These are phyloP conservation scores for Fusarium drepaniforme DNA, from an alignment of 2,329 filamentous ascomycete species.

Conservation along the genomic window DNA sequence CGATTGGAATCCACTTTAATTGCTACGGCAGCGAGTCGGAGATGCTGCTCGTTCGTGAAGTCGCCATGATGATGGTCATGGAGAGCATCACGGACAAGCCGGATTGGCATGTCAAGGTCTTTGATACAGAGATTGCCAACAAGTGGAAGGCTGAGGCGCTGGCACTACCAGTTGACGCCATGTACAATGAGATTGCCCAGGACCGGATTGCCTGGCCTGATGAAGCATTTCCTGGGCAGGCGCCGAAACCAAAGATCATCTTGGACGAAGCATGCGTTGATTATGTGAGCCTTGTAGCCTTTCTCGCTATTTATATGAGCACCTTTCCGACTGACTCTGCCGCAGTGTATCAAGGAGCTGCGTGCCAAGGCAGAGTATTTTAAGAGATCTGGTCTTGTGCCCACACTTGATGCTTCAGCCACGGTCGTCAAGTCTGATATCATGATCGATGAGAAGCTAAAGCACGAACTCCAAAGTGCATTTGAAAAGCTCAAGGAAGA, in stretches of 20 bases:
- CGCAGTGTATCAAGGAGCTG: neutral
- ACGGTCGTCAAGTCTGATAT: neutral
- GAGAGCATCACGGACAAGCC: slow-evolving; percentile 53
- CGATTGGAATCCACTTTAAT: neutral
- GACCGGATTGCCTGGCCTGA: neutral
- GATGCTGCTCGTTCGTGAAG: slow-evolving; percentile 44
- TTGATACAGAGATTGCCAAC: slow-evolving; percentile 19
- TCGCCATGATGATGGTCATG: slow-evolving; percentile 51
- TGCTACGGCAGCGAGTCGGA: neutral
- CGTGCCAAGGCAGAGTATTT: neutral
- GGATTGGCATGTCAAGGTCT: slow-evolving; percentile 49
- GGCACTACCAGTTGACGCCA: neutral
- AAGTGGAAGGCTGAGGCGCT: neutral
- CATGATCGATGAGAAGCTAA: neutral
- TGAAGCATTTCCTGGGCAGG: neutral
- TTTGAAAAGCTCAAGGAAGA: neutral
- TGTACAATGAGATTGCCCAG: neutral
- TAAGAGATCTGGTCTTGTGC: neutral
- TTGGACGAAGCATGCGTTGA: neutral
- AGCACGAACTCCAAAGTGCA: neutral
- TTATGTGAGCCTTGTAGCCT: neutral
- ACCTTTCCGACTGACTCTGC: neutral
- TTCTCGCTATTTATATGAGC: neutral
- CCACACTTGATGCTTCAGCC: neutral
- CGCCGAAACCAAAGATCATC: neutral